Evolutionary conservation across 129 eudicot species (phyloP).

Genomic region (Helianthus annuus): HanXRQr2.0-SUNRISE NC_035445.2:82687745-82688244

Average conservation of each 20-base stretch:
- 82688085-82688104: slow-evolving; percentile 32
- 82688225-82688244: slow-evolving; percentile 68
- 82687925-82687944: neutral
- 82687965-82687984: slow-evolving; percentile 38
- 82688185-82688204: slow-evolving; percentile 42
- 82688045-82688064: slow-evolving; percentile 41
- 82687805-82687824: no score
- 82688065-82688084: slow-evolving; percentile 46
- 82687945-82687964: slow-evolving; percentile 28
- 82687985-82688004: slow-evolving; percentile 55
- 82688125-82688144: slow-evolving; percentile 30
- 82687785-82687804: no score
- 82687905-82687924: no score
- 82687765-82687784: no score
- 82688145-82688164: slow-evolving; percentile 33
- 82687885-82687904: no score
- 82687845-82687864: no score
- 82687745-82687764: no score
- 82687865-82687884: no score
- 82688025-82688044: slow-evolving; percentile 39
- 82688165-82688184: slow-evolving; percentile 43
- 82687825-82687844: no score
- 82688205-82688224: slow-evolving; percentile 50
- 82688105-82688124: slow-evolving; percentile 36
- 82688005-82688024: slow-evolving; percentile 53